These are phyloP conservation scores for Alternaria hordeiaustralica DNA, from an alignment of 2,329 filamentous ascomycete genomes.

Conservation along the genomic window DNA sequence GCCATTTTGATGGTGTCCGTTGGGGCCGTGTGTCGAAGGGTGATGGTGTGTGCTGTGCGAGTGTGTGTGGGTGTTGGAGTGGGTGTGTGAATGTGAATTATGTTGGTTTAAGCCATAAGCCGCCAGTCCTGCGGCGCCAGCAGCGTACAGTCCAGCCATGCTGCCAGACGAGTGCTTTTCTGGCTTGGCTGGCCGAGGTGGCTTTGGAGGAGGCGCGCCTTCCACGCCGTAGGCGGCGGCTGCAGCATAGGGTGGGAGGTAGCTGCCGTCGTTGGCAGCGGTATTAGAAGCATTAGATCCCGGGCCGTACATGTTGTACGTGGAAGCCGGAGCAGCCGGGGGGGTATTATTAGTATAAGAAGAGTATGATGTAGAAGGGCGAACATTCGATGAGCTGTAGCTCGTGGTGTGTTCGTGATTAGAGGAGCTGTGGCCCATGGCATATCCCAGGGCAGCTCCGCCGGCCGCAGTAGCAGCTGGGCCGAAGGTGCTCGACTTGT, in stretches of 20 bases:
- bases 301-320: slow-evolving; percentile 37
- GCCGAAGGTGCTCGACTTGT: slow-evolving; percentile 42
- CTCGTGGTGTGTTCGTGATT: slow-evolving; percentile 34
- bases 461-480: slow-evolving; percentile 46
- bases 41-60: slow-evolving; percentile 27
- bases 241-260: slow-evolving; percentile 42
- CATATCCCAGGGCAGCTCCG: slow-evolving; percentile 54
- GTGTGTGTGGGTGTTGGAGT: slow-evolving; percentile 35
- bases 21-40: slow-evolving; percentile 39
- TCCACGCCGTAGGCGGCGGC: slow-evolving; percentile 18
- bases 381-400: slow-evolving; percentile 32
- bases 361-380: slow-evolving; percentile 33
- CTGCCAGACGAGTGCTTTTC: slow-evolving; percentile 54
- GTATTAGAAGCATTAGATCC: slow-evolving; percentile 31
- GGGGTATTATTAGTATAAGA: slow-evolving; percentile 31
- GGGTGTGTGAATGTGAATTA: slow-evolving; percentile 34
- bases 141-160: slow-evolving; percentile 54
- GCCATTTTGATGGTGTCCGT: slow-evolving; percentile 30
- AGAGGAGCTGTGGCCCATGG: slow-evolving; percentile 43
- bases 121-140: slow-evolving; percentile 55
- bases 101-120: slow-evolving; percentile 55
- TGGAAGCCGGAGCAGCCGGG: slow-evolving; percentile 16
- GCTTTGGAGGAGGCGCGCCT: slow-evolving; percentile 39
- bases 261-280: slow-evolving; percentile 39
- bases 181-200: slow-evolving; percentile 47